Base-by-base conservation (phyloP, 345 rosid species). In the Pelargonium nanum region DNA sequence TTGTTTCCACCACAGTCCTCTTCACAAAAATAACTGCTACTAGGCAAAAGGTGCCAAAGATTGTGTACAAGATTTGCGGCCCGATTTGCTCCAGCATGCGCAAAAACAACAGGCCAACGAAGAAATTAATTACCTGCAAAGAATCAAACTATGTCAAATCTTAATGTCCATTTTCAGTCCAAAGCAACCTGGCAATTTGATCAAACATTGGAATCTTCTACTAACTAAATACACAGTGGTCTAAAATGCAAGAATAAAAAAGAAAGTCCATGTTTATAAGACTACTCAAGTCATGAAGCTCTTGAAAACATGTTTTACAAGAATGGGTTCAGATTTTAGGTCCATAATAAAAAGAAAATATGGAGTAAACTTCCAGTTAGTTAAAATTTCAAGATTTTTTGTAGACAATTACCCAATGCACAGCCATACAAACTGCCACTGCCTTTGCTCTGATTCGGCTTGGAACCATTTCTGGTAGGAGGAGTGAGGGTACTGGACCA, bases 401-500 rank as follows among this genome's bases (percentile, higher is more conserved):
- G 13, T 53, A 62, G 64, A 28, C 28, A 68, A 67, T 81, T 83
- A 92, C 96, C 98, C 95, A 92, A 62, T 92, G 98, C 67, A 85
- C 91, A 58, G 84, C 79, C 89, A 92, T 86, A 76, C 95, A 89
- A 62, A 89, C 51, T 48, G 98, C 85, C 86, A 92, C 80, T 60
- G 96, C 93, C 74, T 86, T 92, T 26, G 91, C 98, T 64, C 95
- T 83, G 63, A 89, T 81, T 57, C 85, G 86, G 73, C 75, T 77
- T 26, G 96, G 91, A 65, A 91, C 85, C 79, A 85, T 89, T 81
- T 92, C 95, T 63, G 98, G 85, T 55, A 92, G 75, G 54, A 89
- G 93, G 57, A 89, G 81, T 70, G 91, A 68, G 58, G 96, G 98
- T 63, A 92, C 95, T 55, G 96, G 96, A 74, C 96, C 98, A 65